Evolutionary conservation across 179 eudicot genomes (phyloP).

Genomic region (Beta lomatogona): DNA sequence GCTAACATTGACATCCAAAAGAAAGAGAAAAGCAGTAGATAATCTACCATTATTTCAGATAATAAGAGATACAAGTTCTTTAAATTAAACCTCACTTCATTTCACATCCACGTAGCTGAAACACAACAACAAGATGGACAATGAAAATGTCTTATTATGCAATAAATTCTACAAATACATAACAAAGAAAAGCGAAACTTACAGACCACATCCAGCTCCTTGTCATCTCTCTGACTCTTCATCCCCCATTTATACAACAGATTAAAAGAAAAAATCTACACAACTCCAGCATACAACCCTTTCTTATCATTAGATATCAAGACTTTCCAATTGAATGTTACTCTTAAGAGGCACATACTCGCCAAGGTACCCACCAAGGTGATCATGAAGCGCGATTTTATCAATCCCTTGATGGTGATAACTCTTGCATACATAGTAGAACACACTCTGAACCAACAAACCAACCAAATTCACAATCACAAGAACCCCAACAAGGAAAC

Average conservation of each 20-base stretch:
- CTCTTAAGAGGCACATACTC: slow-evolving; percentile 97
- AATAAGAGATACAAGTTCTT: not conserved
- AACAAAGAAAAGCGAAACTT: slow-evolving; percentile 5
- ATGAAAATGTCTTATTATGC: not conserved
- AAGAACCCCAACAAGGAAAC: slow-evolving; percentile 79
- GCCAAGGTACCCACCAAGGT: slow-evolving; percentile 92
- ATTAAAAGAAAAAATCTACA: not conserved
- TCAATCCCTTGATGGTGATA: slow-evolving; percentile 85
- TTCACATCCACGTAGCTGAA: not conserved
- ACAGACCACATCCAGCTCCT: slow-evolving; percentile 11
- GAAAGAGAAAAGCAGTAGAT: not conserved
- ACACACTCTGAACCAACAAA: slow-evolving; percentile 89
- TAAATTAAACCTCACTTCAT: slow-evolving; percentile 4
- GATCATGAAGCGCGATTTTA: slow-evolving; percentile 77
- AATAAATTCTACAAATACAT: not conserved
- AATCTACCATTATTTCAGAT: not conserved
- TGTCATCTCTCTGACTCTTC: not conserved
- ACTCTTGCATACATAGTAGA: slow-evolving; percentile 91
- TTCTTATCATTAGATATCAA: slow-evolving; percentile 28
- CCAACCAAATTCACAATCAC: slow-evolving; percentile 87
- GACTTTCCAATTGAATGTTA: slow-evolving; percentile 83
- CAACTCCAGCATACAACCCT: not conserved
- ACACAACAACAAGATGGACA: not conserved
- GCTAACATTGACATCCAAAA: not conserved
- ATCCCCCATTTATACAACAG: slow-evolving; percentile 9